These are phyloP conservation scores for Austroboletus rostrupii DNA, from an alignment of 1,284 basidiomycete species.

Conservation along the genomic window DNA sequence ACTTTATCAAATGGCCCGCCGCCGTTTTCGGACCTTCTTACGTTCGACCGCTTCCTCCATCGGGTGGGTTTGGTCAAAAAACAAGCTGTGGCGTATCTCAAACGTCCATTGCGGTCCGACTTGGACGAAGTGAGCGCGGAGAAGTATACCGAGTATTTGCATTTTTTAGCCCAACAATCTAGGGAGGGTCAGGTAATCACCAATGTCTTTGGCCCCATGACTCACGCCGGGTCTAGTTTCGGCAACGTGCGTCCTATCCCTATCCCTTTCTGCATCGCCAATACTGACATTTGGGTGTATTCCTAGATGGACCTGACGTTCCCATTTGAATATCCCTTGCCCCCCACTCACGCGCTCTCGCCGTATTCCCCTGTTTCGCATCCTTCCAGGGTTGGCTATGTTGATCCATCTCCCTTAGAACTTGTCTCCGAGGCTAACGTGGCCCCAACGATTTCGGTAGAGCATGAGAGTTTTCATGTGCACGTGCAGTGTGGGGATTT, in stretches of 20 bases:
- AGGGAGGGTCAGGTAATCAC: no score
- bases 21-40: conserved; percentile 33
- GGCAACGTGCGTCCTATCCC: not conserved
- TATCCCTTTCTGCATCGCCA: not conserved
- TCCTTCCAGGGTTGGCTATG: not conserved
- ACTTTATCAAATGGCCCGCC: conserved; percentile 5
- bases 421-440: not conserved
- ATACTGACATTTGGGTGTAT: no score
- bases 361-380: not conserved
- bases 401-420: not conserved
- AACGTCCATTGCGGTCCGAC: conserved; percentile 42
- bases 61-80: conserved; percentile 39
- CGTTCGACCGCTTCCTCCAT: conserved; percentile 42
- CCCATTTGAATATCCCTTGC: not conserved
- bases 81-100: conserved; percentile 33
- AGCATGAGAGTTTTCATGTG: conserved; percentile 23
- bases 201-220: not conserved
- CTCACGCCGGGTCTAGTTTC: not conserved
- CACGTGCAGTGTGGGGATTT: conserved; percentile 41
- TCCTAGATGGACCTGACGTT: not conserved
- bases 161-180: no score
- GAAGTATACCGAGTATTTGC: no score
- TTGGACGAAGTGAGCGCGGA: not conserved
- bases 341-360: not conserved
- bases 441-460: conserved; percentile 6